phyloP scores from a whole-genome alignment of 2,329 filamentous ascomycete species.

The Claviceps africana region DNA sequence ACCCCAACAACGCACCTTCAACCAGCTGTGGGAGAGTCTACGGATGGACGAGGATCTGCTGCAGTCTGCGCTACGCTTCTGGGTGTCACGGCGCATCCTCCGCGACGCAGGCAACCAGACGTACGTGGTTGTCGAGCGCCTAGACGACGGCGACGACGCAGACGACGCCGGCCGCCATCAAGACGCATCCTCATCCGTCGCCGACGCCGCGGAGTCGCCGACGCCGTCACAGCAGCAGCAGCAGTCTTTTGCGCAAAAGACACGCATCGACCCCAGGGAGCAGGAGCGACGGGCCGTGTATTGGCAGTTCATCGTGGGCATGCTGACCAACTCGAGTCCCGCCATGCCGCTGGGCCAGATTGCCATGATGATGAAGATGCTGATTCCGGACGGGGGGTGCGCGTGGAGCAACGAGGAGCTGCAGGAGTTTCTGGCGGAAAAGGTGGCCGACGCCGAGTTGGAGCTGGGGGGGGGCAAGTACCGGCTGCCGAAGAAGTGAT shows the following conservation, averaged over 20 bases:
- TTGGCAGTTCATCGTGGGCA: slow-evolving; percentile 83
- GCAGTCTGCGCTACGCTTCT: slow-evolving; percentile 52
- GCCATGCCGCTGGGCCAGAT: slow-evolving; percentile 72
- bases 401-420: slow-evolving; percentile 83
- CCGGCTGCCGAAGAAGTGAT: slow-evolving; percentile 45
- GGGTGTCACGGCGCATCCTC: slow-evolving; percentile 55
- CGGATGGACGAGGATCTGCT: slow-evolving; percentile 65
- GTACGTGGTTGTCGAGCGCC: slow-evolving; percentile 55
- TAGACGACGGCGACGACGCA: slow-evolving; percentile 26
- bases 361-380: slow-evolving; percentile 88
- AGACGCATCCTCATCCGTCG: slow-evolving; percentile 14
- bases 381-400: slow-evolving; percentile 77
- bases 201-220: slow-evolving; percentile 3
- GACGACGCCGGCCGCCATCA: slow-evolving; percentile 13
- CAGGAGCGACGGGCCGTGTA: slow-evolving; percentile 52
- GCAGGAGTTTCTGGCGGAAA: slow-evolving; percentile 61
- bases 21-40: slow-evolving; percentile 42
- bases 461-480: slow-evolving; percentile 61
- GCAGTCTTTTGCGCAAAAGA: slow-evolving; percentile 33
- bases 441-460: slow-evolving; percentile 58
- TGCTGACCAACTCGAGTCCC: slow-evolving; percentile 81
- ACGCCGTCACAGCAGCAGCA: slow-evolving; percentile 8
- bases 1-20: slow-evolving; percentile 30
- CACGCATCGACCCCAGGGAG: slow-evolving; percentile 49
- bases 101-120: slow-evolving; percentile 37